A percentile compares a stretch with the other conserved stretches of the same genome.
Evolutionary conservation across 345 rosid species (phyloP).

Genomic region (Camelina hispida): DNA sequence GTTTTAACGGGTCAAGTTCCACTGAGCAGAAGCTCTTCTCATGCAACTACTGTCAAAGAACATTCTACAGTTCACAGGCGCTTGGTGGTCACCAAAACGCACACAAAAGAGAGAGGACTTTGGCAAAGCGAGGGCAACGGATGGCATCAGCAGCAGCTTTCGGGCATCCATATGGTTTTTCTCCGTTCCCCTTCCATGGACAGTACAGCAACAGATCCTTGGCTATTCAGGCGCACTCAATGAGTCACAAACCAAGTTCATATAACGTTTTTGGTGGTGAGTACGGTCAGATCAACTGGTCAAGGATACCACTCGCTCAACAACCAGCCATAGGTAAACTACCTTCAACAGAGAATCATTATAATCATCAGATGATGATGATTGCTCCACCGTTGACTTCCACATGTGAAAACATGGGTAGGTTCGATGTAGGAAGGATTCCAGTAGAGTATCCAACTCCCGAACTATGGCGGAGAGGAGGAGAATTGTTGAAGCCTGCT

Average conservation of each 20-base stretch:
- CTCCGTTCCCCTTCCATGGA: slow-evolving; percentile 62
- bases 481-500: slow-evolving; percentile 35
- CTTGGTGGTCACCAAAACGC: slow-evolving; percentile 96
- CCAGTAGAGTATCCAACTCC: slow-evolving; percentile 38
- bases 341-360: slow-evolving; percentile 46
- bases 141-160: slow-evolving; percentile 54
- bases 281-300: slow-evolving; percentile 47
- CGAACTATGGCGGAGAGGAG: slow-evolving; percentile 42
- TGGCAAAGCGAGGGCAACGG: slow-evolving; percentile 71
- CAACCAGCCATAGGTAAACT: slow-evolving; percentile 66
- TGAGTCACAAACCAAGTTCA: slow-evolving; percentile 60
- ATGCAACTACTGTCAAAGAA: slow-evolving; percentile 88
- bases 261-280: slow-evolving; percentile 50
- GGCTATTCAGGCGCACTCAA: slow-evolving; percentile 68
- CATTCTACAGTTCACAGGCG: slow-evolving; percentile 88
- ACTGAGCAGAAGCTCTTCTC: slow-evolving; percentile 67
- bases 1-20: slow-evolving; percentile 41
- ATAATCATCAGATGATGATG: slow-evolving; percentile 31
- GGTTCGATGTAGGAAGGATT: slow-evolving; percentile 49
- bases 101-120: slow-evolving; percentile 80
- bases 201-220: slow-evolving; percentile 56
- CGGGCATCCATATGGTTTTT: slow-evolving; percentile 59
- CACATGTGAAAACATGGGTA: slow-evolving; percentile 40
- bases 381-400: slow-evolving; percentile 28
- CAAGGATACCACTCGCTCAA: slow-evolving; percentile 53